Evolutionary conservation across 768 basidiomycete species (phyloP).

Genomic region (Lentinula boryana): DNA sequence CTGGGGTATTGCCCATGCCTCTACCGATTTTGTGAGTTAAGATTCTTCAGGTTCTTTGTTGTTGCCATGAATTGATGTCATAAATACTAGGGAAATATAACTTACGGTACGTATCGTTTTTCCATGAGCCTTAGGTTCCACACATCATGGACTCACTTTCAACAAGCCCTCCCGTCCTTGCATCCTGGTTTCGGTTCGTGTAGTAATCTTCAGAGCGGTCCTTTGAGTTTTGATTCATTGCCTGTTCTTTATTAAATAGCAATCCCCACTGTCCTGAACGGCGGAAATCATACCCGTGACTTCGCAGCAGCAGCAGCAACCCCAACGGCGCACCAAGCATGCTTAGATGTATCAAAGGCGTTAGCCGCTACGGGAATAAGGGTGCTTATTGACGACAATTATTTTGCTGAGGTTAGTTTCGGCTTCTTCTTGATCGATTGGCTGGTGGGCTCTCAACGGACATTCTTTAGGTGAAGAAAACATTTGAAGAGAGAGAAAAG

Average conservation of each 20-base stretch:
- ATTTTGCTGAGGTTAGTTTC: conserved; percentile 46
- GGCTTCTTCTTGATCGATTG: not conserved
- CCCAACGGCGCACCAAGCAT: conserved; percentile 55
- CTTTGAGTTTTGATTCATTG: not conserved
- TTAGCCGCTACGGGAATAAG: conserved; percentile 67
- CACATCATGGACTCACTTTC: not conserved
- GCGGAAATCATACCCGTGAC: conserved; percentile 72
- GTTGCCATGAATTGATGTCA: not conserved
- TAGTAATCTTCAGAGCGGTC: not conserved
- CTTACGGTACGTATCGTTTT: conserved; percentile 45
- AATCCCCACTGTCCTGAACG: conserved; percentile 65
- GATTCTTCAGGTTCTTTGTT: not conserved
- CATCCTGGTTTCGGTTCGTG: conserved; percentile 68
- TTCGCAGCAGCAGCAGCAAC: conserved; percentile 65
- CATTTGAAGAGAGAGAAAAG: conserved; percentile 33
- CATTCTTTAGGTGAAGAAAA: conserved; percentile 34
- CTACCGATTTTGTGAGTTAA: conserved; percentile 73
- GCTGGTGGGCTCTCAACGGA: not conserved
- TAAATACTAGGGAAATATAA: conserved; percentile 57
- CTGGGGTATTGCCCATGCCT: conserved; percentile 65
- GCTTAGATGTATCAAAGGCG: conserved; percentile 62
- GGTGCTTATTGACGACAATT: conserved; percentile 61
- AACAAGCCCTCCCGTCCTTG: conserved; percentile 52
- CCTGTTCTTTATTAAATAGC: conserved; percentile 31
- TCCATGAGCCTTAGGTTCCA: not conserved